A percentile compares a stretch with the other conserved stretches of the same genome.
These are phyloP conservation scores for Ormosia emarginata DNA, from an alignment of 306 rosid species.

Conservation along the genomic window DNA sequence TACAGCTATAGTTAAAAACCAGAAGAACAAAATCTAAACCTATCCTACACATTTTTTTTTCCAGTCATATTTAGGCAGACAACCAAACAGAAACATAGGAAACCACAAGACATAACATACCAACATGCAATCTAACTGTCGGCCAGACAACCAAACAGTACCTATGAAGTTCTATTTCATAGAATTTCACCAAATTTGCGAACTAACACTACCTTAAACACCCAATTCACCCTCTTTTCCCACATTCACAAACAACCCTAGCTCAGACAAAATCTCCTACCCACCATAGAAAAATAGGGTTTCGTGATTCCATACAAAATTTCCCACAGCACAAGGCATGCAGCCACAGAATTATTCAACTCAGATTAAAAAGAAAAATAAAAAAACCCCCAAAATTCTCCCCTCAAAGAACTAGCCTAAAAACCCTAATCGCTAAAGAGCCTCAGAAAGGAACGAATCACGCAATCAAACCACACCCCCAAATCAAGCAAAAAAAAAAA, in stretches of 20 bases:
- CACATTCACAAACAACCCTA: too few species aligned
- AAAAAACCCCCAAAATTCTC: not conserved
- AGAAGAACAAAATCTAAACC: constrained; percentile 8
- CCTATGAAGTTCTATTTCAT: constrained; percentile 11
- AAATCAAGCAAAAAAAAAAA: not conserved
- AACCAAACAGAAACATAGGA: constrained; percentile 20
- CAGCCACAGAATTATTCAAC: constrained; percentile 20
- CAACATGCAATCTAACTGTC: constrained; percentile 22
- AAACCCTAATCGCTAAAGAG: constrained; percentile 33
- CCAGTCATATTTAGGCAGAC: constrained; percentile 7
- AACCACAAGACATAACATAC: constrained; percentile 11
- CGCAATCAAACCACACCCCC: constrained; percentile 8
- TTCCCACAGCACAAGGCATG: constrained; percentile 19
- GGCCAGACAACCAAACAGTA: constrained; percentile 17
- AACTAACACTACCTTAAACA: not conserved
- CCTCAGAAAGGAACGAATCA: constrained; percentile 18
- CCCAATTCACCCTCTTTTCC: constrained; percentile 19
- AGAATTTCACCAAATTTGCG: not conserved
- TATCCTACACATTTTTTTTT: not conserved
- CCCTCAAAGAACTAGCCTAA: not conserved
- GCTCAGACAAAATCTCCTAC: too few species aligned
- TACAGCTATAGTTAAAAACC: constrained; percentile 8
- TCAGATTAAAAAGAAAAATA: not conserved
- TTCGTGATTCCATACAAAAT: constrained; percentile 29
- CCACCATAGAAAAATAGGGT: too few species aligned